phyloP scores from a whole-genome alignment of 495 filamentous ascomycete genomes.

The Astrocystis sublimbata region DNA sequence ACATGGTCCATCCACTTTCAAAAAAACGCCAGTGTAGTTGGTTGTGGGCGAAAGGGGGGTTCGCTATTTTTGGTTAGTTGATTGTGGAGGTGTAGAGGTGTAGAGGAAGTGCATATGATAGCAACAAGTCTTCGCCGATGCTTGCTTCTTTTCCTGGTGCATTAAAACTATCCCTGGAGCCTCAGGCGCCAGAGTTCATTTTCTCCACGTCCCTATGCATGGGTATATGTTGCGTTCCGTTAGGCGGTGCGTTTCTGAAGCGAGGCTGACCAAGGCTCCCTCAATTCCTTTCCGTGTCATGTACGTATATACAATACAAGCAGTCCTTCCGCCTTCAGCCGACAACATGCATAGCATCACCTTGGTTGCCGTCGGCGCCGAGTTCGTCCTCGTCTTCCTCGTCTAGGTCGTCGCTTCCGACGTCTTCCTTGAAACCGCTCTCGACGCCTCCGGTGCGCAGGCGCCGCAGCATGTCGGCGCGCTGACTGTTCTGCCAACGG shows the following conservation, averaged over 20 bases:
- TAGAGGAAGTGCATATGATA: background rate
- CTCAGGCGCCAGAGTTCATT: background rate
- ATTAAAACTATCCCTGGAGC: background rate
- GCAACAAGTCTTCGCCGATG: background rate
- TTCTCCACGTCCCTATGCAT: too few relatives aligned
- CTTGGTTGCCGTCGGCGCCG: slow-evolving; percentile 39
- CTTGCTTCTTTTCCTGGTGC: background rate
- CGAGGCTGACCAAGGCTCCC: background rate
- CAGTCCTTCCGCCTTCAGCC: slow-evolving; percentile 16
- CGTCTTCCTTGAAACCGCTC: slow-evolving; percentile 57
- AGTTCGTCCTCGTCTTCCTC: slow-evolving; percentile 50
- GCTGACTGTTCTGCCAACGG: slow-evolving; percentile 82
- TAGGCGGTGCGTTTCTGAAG: background rate
- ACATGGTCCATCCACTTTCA: slow-evolving; percentile 12
- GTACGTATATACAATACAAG: too few relatives aligned
- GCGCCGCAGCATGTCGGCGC: slow-evolving; percentile 75
- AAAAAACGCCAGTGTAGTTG: slow-evolving; percentile 15
- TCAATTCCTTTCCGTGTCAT: background rate
- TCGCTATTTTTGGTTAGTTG: too few relatives aligned
- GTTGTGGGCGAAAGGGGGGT: background rate
- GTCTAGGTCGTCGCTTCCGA: slow-evolving; percentile 40
- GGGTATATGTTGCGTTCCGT: background rate
- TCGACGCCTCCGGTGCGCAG: slow-evolving; percentile 60
- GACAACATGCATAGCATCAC: slow-evolving; percentile 33
- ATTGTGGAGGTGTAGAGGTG: too few relatives aligned